These are phyloP conservation scores for Calonectria crousiana DNA, from an alignment of 2,329 filamentous ascomycete species.

Conservation along the genomic window DNA sequence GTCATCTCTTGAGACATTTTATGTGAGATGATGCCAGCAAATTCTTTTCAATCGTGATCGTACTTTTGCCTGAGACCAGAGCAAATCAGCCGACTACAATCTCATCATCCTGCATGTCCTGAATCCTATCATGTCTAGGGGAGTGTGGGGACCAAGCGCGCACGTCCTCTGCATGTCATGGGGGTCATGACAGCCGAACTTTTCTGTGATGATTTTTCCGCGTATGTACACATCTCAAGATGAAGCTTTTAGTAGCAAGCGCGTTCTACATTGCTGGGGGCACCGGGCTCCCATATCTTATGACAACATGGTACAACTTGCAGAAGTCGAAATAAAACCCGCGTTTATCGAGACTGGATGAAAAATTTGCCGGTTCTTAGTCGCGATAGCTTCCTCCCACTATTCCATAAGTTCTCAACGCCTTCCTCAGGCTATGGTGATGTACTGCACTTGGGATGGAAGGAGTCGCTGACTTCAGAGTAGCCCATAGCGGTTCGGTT, in stretches of 20 bases:
- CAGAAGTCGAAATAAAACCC: not conserved
- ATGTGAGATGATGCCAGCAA: not conserved
- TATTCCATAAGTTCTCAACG: not conserved
- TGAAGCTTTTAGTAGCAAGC: too few relatives aligned
- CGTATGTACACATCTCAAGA: not conserved
- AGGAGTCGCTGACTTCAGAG: not conserved
- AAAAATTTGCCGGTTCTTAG: not conserved
- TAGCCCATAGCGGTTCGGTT: too few relatives aligned
- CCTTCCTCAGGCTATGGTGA: not conserved
- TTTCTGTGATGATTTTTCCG: not conserved
- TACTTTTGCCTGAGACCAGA: not conserved
- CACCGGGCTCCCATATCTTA: not conserved
- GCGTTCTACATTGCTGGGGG: not conserved
- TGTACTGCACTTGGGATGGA: not conserved
- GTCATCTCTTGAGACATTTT: not conserved
- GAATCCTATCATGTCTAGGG: not conserved
- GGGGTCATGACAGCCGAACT: not conserved
- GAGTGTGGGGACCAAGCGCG: not conserved
- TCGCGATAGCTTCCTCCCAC: not conserved
- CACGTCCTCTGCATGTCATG: conserved; percentile 9
- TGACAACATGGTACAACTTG: not conserved
- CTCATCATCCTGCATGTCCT: not conserved
- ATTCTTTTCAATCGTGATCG: not conserved
- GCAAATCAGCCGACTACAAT: not conserved
- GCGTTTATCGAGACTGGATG: not conserved